Evolutionary conservation across 495 filamentous ascomycete genomes (phyloP).

Genomic region (Penicillium alfredii): DNA sequence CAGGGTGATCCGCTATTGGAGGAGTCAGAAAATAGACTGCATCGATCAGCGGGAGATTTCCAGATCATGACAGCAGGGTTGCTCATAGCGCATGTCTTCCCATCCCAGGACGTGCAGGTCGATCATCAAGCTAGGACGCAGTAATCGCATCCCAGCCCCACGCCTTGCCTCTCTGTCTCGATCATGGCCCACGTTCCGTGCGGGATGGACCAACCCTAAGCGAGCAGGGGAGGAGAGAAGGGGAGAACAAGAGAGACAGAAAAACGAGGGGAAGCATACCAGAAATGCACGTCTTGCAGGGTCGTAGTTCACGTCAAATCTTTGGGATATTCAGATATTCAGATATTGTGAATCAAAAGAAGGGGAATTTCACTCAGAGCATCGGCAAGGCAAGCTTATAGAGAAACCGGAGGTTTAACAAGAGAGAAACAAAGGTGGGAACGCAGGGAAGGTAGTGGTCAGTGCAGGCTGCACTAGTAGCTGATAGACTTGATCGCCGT

Average conservation of each 20-base stretch:
- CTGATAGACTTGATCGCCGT: constrained; percentile 43
- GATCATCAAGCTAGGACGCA: constrained; percentile 39
- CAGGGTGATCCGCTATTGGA: constrained; percentile 35
- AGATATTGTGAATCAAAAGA: no score
- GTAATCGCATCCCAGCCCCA: constrained; percentile 25
- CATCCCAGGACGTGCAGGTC: constrained; percentile 34
- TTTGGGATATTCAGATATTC: no score
- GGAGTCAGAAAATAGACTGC: constrained; percentile 42
- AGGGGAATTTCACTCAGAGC: no score
- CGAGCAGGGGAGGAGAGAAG: constrained; percentile 37
- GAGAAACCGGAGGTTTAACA: no score
- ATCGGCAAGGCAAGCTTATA: no score
- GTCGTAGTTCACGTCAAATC: no score
- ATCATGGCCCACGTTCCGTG: constrained; percentile 17
- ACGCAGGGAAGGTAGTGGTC: constrained; percentile 28
- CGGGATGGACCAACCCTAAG: no score
- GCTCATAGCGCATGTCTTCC: constrained; percentile 38
- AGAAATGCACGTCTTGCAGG: no score
- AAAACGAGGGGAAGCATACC: constrained; percentile 28
- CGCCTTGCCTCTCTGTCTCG: constrained; percentile 19
- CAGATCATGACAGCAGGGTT: constrained; percentile 43
- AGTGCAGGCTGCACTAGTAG: constrained; percentile 35
- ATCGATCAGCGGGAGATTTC: constrained; percentile 38
- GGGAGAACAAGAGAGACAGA: constrained; percentile 24
- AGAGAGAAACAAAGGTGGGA: constrained; percentile 10